phyloP scores from a whole-genome alignment of 306 rosid genomes.

The Benincasa hispida region DNA sequence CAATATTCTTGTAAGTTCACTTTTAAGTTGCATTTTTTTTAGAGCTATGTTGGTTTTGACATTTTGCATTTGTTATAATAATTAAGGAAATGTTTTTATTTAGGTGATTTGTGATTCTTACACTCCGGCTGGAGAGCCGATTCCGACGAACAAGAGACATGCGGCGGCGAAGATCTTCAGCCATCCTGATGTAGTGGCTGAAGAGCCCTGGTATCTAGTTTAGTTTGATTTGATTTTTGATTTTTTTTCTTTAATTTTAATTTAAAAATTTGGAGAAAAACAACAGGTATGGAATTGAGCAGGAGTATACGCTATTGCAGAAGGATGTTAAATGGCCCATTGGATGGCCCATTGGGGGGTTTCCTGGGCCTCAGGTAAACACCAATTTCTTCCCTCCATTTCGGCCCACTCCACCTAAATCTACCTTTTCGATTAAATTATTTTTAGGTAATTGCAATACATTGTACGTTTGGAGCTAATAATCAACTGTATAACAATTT shows the following conservation, averaged over 20 bases:
- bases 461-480: too few relatives aligned
- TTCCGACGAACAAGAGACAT: conserved; percentile 51
- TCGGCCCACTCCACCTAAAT: background rate
- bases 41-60: too few relatives aligned
- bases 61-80: too few relatives aligned
- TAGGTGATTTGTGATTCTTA: conserved; percentile 49
- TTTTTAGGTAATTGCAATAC: too few relatives aligned
- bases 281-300: conserved; percentile 30
- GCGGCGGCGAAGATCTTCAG: conserved; percentile 48
- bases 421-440: too few relatives aligned
- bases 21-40: too few relatives aligned
- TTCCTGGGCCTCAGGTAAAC: conserved; percentile 47
- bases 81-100: background rate
- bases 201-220: conserved; percentile 28
- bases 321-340: conserved; percentile 41
- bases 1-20: conserved; percentile 31
- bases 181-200: conserved; percentile 41
- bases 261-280: background rate
- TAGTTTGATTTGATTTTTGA: background rate
- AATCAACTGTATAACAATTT: too few relatives aligned
- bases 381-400: too few relatives aligned
- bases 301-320: conserved; percentile 54
- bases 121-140: conserved; percentile 51
- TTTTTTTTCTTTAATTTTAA: background rate
- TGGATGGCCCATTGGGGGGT: conserved; percentile 61